Percentiles rank a stretch among this genome's conserved stretches.
phyloP scores from a whole-genome alignment of 208 protist species.

The Leishmania martiniquensis region DNA sequence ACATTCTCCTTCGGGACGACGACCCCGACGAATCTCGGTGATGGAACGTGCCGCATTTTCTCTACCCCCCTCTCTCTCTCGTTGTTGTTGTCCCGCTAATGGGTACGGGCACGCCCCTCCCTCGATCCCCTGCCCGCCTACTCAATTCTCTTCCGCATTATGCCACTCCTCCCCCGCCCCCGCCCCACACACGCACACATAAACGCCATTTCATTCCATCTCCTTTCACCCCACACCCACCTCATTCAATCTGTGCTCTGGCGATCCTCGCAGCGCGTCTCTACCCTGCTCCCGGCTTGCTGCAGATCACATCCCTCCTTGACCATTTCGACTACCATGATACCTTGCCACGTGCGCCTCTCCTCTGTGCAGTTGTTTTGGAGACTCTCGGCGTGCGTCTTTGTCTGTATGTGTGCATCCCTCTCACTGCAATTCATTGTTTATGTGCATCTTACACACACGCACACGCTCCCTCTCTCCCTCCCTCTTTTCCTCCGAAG shows the following conservation, averaged over 20 bases:
- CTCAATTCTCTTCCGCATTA: too few species aligned
- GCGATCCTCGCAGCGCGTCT: neutral
- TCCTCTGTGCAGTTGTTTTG: neutral
- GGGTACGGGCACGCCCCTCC: neutral
- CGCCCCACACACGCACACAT: too few species aligned
- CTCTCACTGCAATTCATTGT: neutral
- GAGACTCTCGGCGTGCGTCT: neutral
- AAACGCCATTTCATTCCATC: slow-evolving; percentile 35
- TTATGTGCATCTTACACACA: neutral
- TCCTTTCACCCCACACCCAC: neutral
- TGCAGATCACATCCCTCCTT: neutral
- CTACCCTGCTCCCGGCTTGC: neutral
- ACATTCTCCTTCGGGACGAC: slow-evolving; percentile 41
- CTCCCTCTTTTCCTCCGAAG: neutral
- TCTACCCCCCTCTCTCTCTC: neutral
- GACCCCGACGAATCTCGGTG: neutral
- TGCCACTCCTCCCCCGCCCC: too few species aligned
- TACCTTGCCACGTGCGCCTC: neutral
- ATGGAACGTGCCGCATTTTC: neutral
- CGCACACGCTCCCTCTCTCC: too few species aligned
- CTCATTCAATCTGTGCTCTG: neutral
- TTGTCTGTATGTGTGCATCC: neutral
- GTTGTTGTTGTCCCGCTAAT: neutral
- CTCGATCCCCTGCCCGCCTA: too few species aligned
- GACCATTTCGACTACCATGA: neutral